These are phyloP conservation scores for Brassica hybrid DNA, from an alignment of 441 rosid species.

Conservation along the genomic window DNA sequence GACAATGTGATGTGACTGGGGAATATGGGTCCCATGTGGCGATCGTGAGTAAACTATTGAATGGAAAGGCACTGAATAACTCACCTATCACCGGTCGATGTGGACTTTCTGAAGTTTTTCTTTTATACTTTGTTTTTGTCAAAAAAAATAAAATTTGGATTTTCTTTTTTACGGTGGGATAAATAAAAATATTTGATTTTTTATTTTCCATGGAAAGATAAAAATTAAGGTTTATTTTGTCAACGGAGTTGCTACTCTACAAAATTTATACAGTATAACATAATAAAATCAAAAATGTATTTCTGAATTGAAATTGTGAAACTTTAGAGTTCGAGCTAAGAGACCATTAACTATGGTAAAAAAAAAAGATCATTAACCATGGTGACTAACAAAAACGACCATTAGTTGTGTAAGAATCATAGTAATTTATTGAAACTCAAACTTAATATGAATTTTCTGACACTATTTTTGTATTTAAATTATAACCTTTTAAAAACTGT, in stretches of 20 bases:
- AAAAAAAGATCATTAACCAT: neutral
- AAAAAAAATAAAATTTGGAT: neutral
- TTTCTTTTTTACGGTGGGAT: too few species aligned
- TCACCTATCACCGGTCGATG: slow-evolving; percentile 20
- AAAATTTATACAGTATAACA: neutral
- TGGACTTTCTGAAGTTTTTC: neutral
- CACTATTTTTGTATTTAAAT: neutral
- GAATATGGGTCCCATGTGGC: slow-evolving; percentile 31
- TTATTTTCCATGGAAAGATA: too few species aligned
- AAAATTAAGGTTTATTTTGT: too few species aligned
- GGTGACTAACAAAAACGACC: neutral
- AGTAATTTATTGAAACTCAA: neutral
- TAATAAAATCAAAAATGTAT: neutral
- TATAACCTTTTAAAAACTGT: too few species aligned
- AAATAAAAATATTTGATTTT: too few species aligned
- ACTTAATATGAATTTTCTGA: neutral
- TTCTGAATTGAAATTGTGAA: neutral
- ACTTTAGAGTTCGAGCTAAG: neutral
- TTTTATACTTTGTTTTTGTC: neutral
- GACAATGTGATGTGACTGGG: slow-evolving; percentile 38
- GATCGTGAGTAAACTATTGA: slow-evolving; percentile 22
- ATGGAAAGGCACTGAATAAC: slow-evolving; percentile 4
- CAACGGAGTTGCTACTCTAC: neutral
- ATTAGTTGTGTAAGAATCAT: too few species aligned
- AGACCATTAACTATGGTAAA: neutral